These are phyloP conservation scores for Cordyceps cateniannulata DNA, from an alignment of 2,329 filamentous ascomycete species.

Conservation along the genomic window DNA sequence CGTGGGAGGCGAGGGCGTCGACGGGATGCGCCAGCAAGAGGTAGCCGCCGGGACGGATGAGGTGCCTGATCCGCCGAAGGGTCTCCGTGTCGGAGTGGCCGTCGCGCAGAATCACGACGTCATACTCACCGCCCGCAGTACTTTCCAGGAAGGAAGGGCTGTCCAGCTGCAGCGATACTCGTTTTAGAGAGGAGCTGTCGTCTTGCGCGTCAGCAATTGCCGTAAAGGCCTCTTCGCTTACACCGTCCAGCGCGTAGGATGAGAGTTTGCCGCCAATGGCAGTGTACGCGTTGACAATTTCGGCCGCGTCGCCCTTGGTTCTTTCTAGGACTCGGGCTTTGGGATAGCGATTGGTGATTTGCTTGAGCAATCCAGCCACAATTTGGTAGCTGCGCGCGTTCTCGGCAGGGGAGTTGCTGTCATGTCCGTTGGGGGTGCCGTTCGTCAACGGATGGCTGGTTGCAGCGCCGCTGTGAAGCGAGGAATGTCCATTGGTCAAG, in stretches of 20 bases:
- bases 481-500: not conserved
- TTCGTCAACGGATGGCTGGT: not conserved
- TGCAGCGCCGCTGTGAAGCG: not conserved
- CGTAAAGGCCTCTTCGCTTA: not conserved
- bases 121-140: not conserved
- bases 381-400: not conserved
- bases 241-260: not conserved
- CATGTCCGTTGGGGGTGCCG: not conserved
- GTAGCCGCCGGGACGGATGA: not conserved
- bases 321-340: not conserved
- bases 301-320: not conserved
- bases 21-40: not conserved
- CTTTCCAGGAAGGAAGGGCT: not conserved
- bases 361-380: not conserved
- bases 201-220: not conserved
- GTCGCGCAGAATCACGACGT: not conserved
- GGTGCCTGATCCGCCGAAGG: not conserved
- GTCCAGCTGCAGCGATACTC: not conserved
- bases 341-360: constrained; percentile 10
- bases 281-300: not conserved
- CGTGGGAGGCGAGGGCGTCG: too few species aligned
- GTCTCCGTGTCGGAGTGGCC: not conserved
- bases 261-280: not conserved
- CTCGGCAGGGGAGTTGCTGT: not conserved
- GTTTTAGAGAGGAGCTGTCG: not conserved